Evolutionary conservation across 164 flowering plant species (phyloP), one percentile per base, ranked within the genome.

Genomic region (Vitis rotundifolia): DNA sequence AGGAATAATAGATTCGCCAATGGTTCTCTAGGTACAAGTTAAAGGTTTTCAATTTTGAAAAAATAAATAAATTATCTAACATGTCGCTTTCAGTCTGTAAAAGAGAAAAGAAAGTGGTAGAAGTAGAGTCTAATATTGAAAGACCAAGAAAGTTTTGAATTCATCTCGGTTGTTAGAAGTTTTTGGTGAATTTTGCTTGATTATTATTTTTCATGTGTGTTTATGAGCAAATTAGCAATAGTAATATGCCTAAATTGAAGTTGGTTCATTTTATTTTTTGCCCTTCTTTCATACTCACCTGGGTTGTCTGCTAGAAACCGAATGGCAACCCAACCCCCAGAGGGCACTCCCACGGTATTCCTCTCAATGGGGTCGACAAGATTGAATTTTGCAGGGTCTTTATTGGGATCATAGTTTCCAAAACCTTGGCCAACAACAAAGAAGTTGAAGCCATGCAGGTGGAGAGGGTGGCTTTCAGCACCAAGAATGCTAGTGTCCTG

Each of bases 261-360:
- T 22, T 22, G 26, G 26, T 50, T 50, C 14, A 49, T 3, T 18
- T 8, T 29, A 54, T 54, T 8, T 15, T n/a, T 22, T 9, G 49
- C 68, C 68, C 63, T 14, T 64, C 22, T n/a, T 3, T 47, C 31
- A 1, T 56, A 51, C 72, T 47, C 10, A 79, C 85, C 85, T 59
- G 86, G 84, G 49, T 83, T 83, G 22, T 83, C 84, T n/a, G 82
- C 84, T 2, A 74, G 77, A 49, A 83, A 83, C 2, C 84, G 76
- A 8, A 80, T 78, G 2, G 82, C 82, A 11, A 83, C 80, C 84
- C 86, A 83, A 14, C 86, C 86, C 7, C 82, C 84, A 7, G 77
- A 64, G 0, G 86, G 84, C 63, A 83, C 80, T 19, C 77, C 80
- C 9, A 80, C 70, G 0, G 83, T 82, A 75, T 80, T 82, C 16